Evolutionary conservation across 2,329 filamentous ascomycete species (phyloP), one percentile per base, ranked within the genome.

Genomic region (Clarireedia paspali): DNA sequence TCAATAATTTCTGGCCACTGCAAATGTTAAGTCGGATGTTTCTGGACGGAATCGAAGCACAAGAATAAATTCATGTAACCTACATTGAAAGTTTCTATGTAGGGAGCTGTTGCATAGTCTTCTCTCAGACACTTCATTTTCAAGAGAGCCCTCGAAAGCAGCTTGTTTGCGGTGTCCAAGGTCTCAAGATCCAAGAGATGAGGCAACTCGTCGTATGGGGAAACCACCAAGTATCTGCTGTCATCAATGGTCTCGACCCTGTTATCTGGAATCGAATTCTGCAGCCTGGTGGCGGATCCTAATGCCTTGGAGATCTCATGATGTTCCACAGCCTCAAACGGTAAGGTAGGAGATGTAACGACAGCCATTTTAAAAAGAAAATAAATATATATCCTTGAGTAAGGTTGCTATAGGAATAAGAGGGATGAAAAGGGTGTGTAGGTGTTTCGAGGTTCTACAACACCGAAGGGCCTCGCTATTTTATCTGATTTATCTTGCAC

Each of bases 31-130:
- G 47, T 53, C 26, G 45, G 26, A 34, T 34, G 30, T 12, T 34
- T 34, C 39, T 42, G 15, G 39, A 42, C 39, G 17, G 17, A 42
- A 12, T 34, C 5, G 30, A 34, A 34, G 30, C 30, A 34, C 30
- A 34, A 34, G 30, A 34, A 34, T 34, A 34, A 34, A 12, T 42
- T 17, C 20, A 38, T 4, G 24, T 53, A 26, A 24, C 57, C 39
- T 53, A 57, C 50, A 71, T 95, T 95, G 74, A 96, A 91, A 0
- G 83, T 83, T 2, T 84, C 79, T 3, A 75, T 70, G 71, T 95
- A 96, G 0, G 81, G 75, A 1, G 85, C 83, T 1, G 84, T 91
- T 56, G 90, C 88, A 72, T 95, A 96, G 68, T 91, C 85, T 6
- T 76, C 69, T 2, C 83, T 80, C 17, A 83, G 73, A 39, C 82